Base-by-base conservation (phyloP, 768 basidiomycete genomes). In the Pleurotus sapidus region DNA sequence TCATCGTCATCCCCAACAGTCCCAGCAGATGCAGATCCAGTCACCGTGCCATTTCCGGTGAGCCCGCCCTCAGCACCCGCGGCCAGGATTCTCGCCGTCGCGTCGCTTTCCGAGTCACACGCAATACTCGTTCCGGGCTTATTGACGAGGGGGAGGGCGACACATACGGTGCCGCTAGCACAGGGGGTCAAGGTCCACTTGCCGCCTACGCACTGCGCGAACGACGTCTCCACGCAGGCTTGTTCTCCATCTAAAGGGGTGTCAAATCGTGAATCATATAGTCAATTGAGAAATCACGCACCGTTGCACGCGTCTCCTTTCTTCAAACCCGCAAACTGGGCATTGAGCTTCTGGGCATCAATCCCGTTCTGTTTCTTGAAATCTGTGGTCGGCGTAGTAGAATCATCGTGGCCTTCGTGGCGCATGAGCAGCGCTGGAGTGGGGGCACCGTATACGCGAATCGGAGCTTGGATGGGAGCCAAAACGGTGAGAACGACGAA, bases 131-230 rank as follows among this genome's bases (percentile, higher is more conserved):
- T 77, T 2, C 84, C 83, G 9, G 73, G 58, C 40, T 73, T 71
- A 63, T 77, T 77, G 53, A 82, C 73, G 34, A 80, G 67, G 2
- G 84, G 83, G 18, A 84, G 68, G 0, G 81, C 80, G 30, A 73
- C 71, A 60, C 84, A 84, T n/a, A 62, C 64, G 12, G 73, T 68
- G 5, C 64, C 69, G 20, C 55, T 51, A 3, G 69, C 27, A 63
- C 82, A 83, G 1, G 66, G 63, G 0, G 69, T 70, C 25, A 77
- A 18, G 1, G 56, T 57, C 74, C 77, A 82, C 59, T 76, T 72
- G 9, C 74, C 73, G 3, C 48, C 51, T 8, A 72, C 62, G 58
- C 82, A 83, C 62, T 78, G 75, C 0, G 79, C 81, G 58, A 81
- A 80, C 4, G 63, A 63, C 15, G 62, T 60, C 11, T 67, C 63